Conservation (phyloP, 129 eudicot genomes). For the Oenanthe sinensis region DNA sequence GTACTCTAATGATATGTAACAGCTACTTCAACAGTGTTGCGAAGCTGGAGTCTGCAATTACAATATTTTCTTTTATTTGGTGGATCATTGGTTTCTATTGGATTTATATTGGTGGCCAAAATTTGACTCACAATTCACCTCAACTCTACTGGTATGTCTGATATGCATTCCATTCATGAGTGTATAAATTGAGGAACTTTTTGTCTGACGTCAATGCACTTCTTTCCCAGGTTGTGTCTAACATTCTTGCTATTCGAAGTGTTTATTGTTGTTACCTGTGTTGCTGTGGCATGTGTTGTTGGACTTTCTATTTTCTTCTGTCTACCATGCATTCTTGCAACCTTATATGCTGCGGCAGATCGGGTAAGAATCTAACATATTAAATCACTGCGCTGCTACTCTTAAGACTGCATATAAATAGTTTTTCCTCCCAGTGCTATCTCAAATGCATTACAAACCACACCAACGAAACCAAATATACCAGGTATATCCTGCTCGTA, state of each 20-base stretch:
- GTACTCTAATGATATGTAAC: neutral
- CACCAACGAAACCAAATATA: no score
- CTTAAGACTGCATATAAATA: neutral
- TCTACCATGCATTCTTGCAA: slow-evolving; percentile 82
- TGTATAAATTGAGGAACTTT: neutral
- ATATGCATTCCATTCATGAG: neutral
- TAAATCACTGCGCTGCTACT: neutral
- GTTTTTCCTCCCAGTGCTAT: no score
- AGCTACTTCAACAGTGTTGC: slow-evolving; percentile 45
- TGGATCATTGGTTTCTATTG: slow-evolving; percentile 97
- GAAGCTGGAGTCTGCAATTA: slow-evolving; percentile 86
- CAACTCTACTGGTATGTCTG: slow-evolving; percentile 78
- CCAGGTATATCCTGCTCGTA: neutral
- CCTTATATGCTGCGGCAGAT: slow-evolving; percentile 79
- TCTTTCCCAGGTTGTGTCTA: slow-evolving; percentile 67
- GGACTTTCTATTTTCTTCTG: slow-evolving; percentile 94
- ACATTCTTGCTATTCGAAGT: slow-evolving; percentile 90
- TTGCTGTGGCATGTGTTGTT: slow-evolving; percentile 78
- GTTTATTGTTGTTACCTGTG: slow-evolving; percentile 75
- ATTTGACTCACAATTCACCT: slow-evolving; percentile 54
- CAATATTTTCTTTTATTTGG: slow-evolving; percentile 89
- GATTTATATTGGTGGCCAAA: slow-evolving; percentile 66
- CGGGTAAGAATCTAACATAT: slow-evolving; percentile 39
- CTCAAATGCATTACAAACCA: no score
- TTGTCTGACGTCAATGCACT: slow-evolving; percentile 7